Evolutionary conservation across 1,139 yeast species (phyloP).

Genomic region (Yamadazyma blattariae): DNA sequence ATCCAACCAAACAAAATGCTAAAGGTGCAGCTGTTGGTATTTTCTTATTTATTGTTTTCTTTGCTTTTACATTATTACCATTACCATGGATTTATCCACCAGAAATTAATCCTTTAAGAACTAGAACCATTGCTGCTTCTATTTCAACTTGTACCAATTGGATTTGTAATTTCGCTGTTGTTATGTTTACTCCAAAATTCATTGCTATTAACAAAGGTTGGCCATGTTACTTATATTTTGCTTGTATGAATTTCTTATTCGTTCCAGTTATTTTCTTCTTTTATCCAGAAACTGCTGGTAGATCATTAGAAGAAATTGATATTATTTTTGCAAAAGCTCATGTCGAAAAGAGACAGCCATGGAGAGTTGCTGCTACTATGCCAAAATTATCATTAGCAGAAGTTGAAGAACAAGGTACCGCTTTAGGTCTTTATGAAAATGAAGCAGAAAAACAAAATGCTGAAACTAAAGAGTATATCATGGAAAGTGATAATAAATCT

Average conservation of each 20-base stretch:
- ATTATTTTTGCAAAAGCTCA: constrained; percentile 44
- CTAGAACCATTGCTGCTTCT: constrained; percentile 54
- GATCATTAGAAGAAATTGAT: constrained; percentile 44
- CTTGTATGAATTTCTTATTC: constrained; percentile 31
- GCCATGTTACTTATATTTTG: constrained; percentile 44
- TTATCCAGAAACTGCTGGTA: constrained; percentile 47
- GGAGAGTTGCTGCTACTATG: constrained; percentile 47
- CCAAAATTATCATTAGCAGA: constrained; percentile 42
- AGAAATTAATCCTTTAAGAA: constrained; percentile 55
- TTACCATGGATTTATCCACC: constrained; percentile 58
- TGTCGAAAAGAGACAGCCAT: constrained; percentile 42
- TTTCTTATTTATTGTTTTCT: constrained; percentile 49
- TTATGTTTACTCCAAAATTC: constrained; percentile 44
- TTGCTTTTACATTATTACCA: constrained; percentile 52
- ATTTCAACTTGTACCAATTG: constrained; percentile 45
- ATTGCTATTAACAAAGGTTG: constrained; percentile 31
- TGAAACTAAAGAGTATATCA: constrained; percentile 30
- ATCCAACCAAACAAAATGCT: constrained; percentile 27
- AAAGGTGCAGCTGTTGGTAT: constrained; percentile 50
- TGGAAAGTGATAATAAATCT: too few species aligned
- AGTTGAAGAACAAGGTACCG: constrained; percentile 46
- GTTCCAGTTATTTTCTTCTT: constrained; percentile 41
- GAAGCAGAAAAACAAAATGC: constrained; percentile 37
- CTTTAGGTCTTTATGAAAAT: constrained; percentile 43
- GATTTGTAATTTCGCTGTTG: constrained; percentile 41